Evolutionary conservation across 352 stramenopile species (phyloP), one percentile per base, ranked within the genome.

Genomic region (Plasmopara muralis): DNA sequence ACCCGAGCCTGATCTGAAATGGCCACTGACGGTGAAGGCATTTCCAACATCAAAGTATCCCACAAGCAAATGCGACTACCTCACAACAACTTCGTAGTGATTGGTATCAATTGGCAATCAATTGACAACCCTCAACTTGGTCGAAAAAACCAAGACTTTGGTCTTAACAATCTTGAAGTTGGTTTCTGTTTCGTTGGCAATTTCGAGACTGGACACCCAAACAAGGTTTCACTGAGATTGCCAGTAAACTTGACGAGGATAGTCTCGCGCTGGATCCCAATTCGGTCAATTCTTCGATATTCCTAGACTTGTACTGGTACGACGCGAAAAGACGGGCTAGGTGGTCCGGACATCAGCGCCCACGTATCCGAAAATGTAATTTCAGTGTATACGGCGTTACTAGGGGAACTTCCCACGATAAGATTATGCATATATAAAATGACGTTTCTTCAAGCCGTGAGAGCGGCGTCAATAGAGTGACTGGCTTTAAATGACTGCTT

Each of bases 211-310:
- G 50, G 16, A n/a, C 25, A 6, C 29, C 9, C 28, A 30, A 30
- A 47, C 16, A 25, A 49, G 29, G n/a, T 49, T 49, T 38, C 29
- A 25, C 42, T 9, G 29, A 39, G 28, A 49, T 29, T 42, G 45
- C 45, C 45, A 30, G 45, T 51, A 42, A 41, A 43, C 31, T 7
- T 9, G 13, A 49, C 57, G 52, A 64, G 51, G 60, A 64, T 64
- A 64, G 56, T 53, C 38, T 43, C 37, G 31, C 13, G 2, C 54
- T 50, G 40, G 46, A 50, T 61, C 54, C 37, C 54, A 44, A 31
- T 31, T 16, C 8, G 28, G 15, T 37, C 52, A 59, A 47, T 54
- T 25, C 37, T 48, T 54, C 45, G 7, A 29, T 25, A 49, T 42
- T 49, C 43, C 43, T 14, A 39, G n/a, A 30, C 25, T 49, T 38